phyloP scores from a whole-genome alignment of 2,329 filamentous ascomycete genomes.

The Helotiales sp. region DNA sequence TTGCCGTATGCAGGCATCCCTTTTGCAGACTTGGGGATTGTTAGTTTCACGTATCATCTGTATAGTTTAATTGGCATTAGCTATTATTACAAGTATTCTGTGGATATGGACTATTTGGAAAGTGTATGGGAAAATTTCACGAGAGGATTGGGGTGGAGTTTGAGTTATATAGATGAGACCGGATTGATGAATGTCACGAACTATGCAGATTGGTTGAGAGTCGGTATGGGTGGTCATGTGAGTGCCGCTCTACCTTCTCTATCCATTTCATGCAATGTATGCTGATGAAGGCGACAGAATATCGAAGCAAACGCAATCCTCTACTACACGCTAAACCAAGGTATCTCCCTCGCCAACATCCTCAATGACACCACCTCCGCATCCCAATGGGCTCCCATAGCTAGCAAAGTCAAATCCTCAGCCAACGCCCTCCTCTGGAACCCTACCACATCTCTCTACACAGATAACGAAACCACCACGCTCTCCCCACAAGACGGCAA shows the following conservation, averaged over 20 bases:
- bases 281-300: conserved; percentile 3
- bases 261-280: not conserved
- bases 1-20: conserved; percentile 50
- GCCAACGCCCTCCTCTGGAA: conserved; percentile 32
- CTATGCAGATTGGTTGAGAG: conserved; percentile 25
- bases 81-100: conserved; percentile 56
- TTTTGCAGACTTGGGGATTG: conserved; percentile 44
- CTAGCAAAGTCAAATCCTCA: conserved; percentile 5
- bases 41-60: conserved; percentile 57
- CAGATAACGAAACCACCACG: conserved; percentile 54
- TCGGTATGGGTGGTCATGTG: conserved; percentile 28
- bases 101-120: conserved; percentile 48
- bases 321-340: conserved; percentile 49
- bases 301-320: conserved; percentile 26
- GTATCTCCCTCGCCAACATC: conserved; percentile 41
- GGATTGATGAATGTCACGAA: conserved; percentile 31
- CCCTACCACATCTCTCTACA: conserved; percentile 43
- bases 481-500: conserved; percentile 61
- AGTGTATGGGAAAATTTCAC: conserved; percentile 49
- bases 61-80: conserved; percentile 58
- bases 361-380: conserved; percentile 12
- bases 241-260: not conserved
- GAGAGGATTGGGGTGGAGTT: conserved; percentile 44
- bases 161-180: conserved; percentile 40
- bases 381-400: conserved; percentile 5